A percentile compares a stretch with the other conserved stretches of the same genome.
phyloP scores from a whole-genome alignment of 495 filamentous ascomycete genomes.

The Cairneyella variabilis region DNA sequence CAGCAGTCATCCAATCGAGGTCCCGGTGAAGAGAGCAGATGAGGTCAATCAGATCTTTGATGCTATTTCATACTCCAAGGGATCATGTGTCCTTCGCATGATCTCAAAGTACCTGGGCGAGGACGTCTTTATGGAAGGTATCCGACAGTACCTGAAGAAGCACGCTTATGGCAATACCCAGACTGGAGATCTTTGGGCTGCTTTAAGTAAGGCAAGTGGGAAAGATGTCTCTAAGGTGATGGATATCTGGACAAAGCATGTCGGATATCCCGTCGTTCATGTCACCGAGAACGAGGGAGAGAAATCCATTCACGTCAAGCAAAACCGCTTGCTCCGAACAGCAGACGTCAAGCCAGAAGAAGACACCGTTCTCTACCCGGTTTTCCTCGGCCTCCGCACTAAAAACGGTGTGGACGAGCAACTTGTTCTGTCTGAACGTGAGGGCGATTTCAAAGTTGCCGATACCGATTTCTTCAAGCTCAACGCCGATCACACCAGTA shows the following conservation, averaged over 20 bases:
- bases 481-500: conserved; percentile 70
- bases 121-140: conserved; percentile 88
- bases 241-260: conserved; percentile 76
- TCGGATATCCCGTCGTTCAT: conserved; percentile 69
- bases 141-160: conserved; percentile 88
- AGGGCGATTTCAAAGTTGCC: conserved; percentile 62
- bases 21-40: conserved; percentile 81
- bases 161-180: conserved; percentile 84
- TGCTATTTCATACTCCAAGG: conserved; percentile 96
- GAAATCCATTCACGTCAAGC: conserved; percentile 61
- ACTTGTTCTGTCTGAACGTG: conserved; percentile 65
- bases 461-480: conserved; percentile 72
- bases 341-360: conserved; percentile 79
- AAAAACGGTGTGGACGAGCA: conserved; percentile 60
- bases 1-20: conserved; percentile 93
- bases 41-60: conserved; percentile 99
- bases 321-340: conserved; percentile 73
- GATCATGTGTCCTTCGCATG: conserved; percentile 94
- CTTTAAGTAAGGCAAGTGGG: conserved; percentile 84
- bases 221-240: conserved; percentile 79
- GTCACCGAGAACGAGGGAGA: conserved; percentile 58
- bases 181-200: conserved; percentile 88
- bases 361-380: conserved; percentile 72
- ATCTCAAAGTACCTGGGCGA: conserved; percentile 94
- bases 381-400: conserved; percentile 66